A percentile compares a stretch with the other conserved stretches of the same genome.
phyloP scores from a whole-genome alignment of 306 rosid species.

The Oemleria cerasiformis region DNA sequence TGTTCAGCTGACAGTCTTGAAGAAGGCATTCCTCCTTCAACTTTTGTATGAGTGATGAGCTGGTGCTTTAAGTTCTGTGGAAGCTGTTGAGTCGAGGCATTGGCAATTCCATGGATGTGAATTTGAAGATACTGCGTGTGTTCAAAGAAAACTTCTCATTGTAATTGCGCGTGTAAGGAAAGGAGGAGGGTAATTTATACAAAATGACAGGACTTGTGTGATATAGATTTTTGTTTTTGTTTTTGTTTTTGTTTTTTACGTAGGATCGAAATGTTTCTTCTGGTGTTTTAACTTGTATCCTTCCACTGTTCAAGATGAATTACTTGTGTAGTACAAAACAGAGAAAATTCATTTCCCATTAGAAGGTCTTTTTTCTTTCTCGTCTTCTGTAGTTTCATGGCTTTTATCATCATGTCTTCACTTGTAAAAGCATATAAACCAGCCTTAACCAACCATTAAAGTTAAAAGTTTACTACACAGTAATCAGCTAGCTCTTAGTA shows the following conservation, averaged over 20 bases:
- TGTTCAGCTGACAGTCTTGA: constrained; percentile 19
- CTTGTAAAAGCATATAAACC: too few species aligned
- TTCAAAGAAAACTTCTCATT: constrained; percentile 22
- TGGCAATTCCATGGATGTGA: constrained; percentile 23
- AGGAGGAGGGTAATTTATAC: constrained; percentile 10
- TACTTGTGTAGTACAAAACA: constrained; percentile 1
- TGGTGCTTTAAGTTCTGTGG: constrained; percentile 24
- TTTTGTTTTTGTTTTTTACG: too few species aligned
- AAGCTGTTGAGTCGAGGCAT: constrained; percentile 20
- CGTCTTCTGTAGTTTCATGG: not conserved
- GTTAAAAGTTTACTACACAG: too few species aligned
- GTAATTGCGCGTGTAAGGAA: not conserved
- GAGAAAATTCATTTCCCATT: not conserved
- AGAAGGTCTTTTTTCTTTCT: too few species aligned
- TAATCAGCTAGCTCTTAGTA: too few species aligned
- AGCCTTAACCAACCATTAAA: too few species aligned
- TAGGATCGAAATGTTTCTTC: constrained; percentile 2
- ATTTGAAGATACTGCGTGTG: constrained; percentile 17
- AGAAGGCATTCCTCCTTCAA: constrained; percentile 17
- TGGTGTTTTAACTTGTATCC: not conserved
- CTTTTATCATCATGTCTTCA: too few species aligned
- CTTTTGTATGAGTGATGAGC: not conserved
- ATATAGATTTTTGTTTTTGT: not conserved
- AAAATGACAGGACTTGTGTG: not conserved
- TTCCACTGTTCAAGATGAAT: not conserved